Conservation (phyloP, 1,139 yeast species). For the Schwanniomyces etchellsii region DNA sequence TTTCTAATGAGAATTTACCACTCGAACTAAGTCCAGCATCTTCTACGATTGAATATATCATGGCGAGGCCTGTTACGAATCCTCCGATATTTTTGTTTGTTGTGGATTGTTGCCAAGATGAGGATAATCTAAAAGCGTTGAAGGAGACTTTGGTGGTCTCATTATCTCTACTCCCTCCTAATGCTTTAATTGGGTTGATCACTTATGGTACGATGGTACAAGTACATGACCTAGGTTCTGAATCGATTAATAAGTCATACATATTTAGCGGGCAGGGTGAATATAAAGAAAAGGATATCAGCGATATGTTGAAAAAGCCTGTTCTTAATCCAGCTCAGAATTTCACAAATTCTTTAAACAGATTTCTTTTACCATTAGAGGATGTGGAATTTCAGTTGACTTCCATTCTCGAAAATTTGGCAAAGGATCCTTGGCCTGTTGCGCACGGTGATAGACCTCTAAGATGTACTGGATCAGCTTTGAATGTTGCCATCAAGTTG, state of each 20-base stretch:
- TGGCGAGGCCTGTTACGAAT: slow-evolving; percentile 79
- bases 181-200: slow-evolving; percentile 85
- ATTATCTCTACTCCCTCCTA: slow-evolving; percentile 82
- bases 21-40: slow-evolving; percentile 72
- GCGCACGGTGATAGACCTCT: slow-evolving; percentile 83
- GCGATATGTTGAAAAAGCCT: slow-evolving; percentile 64
- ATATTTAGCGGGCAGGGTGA: slow-evolving; percentile 94
- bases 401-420: slow-evolving; percentile 70
- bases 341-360: slow-evolving; percentile 47
- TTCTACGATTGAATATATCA: slow-evolving; percentile 88
- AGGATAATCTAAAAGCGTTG: slow-evolving; percentile 83
- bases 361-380: slow-evolving; percentile 82
- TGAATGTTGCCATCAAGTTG: slow-evolving; percentile 76
- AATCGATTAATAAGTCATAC: slow-evolving; percentile 70
- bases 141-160: slow-evolving; percentile 83
- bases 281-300: slow-evolving; percentile 68
- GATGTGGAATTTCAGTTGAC: slow-evolving; percentile 86
- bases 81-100: slow-evolving; percentile 94
- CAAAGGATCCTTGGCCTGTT: slow-evolving; percentile 89
- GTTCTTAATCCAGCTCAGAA: slow-evolving; percentile 25
- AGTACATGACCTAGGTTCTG: slow-evolving; percentile 85
- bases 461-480: slow-evolving; percentile 91
- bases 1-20: slow-evolving; percentile 80
- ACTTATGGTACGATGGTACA: slow-evolving; percentile 95
- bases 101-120: slow-evolving; percentile 92